Evolutionary conservation across 2,329 filamentous ascomycete genomes (phyloP).

Genomic region (Shiraia bambusicola): DNA sequence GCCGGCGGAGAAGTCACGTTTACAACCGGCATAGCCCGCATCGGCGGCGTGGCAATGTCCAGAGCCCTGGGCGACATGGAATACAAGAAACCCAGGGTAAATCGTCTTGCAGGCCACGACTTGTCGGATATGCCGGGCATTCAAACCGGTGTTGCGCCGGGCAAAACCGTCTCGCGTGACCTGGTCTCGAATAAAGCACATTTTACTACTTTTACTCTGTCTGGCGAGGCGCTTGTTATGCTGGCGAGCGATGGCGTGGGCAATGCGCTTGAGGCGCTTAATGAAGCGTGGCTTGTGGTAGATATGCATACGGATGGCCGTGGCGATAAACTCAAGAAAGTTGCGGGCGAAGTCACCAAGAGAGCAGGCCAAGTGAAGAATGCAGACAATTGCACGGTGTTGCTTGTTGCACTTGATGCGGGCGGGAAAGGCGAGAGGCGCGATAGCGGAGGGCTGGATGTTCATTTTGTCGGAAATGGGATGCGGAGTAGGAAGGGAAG

Average conservation of each 20-base stretch:
- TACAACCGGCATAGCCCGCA: constrained; percentile 20
- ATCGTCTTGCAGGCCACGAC: constrained; percentile 27
- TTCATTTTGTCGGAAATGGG: neutral
- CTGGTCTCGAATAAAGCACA: constrained; percentile 29
- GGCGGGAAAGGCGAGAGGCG: constrained; percentile 12
- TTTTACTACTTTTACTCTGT: constrained; percentile 16
- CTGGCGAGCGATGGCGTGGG: constrained; percentile 28
- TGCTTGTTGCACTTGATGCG: constrained; percentile 21
- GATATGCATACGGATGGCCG: constrained; percentile 16
- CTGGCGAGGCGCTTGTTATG: constrained; percentile 21
- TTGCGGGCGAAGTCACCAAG: constrained; percentile 19
- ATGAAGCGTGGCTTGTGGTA: constrained; percentile 19
- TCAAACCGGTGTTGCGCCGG: constrained; percentile 26
- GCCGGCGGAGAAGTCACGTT: constrained; percentile 26
- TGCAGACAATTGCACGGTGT: constrained; percentile 27
- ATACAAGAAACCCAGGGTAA: constrained; percentile 27
- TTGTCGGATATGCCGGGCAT: constrained; percentile 25
- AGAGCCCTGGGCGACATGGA: constrained; percentile 26
- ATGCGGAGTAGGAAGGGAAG: neutral
- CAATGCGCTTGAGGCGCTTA: constrained; percentile 17
- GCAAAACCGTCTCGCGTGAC: constrained; percentile 20
- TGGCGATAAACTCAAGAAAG: constrained; percentile 16
- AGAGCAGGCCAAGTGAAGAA: constrained; percentile 14
- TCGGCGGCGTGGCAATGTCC: constrained; percentile 31
- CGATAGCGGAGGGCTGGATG: constrained; percentile 1